Percentiles rank a stretch among this genome's conserved stretches.
These are phyloP conservation scores for Coemansia sp. DNA, from an alignment of 192 early-diverging fungal species.

Conservation along the genomic window DNA sequence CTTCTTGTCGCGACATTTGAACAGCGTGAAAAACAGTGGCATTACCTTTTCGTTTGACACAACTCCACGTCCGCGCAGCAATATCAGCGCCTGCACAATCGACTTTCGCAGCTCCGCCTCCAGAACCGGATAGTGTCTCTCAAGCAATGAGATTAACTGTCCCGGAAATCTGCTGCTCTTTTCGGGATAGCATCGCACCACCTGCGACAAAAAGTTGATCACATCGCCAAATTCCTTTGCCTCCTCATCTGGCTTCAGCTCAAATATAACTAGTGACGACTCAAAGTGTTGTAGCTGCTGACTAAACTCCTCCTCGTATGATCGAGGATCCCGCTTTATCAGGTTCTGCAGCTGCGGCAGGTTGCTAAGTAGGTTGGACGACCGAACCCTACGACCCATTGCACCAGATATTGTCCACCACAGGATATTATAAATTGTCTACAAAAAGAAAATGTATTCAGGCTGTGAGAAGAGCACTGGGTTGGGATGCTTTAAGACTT, in stretches of 20 bases:
- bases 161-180: slow-evolving; percentile 77
- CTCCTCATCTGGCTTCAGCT: slow-evolving; percentile 80
- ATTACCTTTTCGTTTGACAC: slow-evolving; percentile 68
- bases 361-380: slow-evolving; percentile 58
- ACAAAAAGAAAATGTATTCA: background rate
- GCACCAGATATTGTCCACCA: background rate
- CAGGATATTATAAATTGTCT: background rate
- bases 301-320: slow-evolving; percentile 91
- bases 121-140: slow-evolving; percentile 77
- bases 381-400: slow-evolving; percentile 43
- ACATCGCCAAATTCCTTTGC: slow-evolving; percentile 82
- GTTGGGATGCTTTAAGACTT: background rate
- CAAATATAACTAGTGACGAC: slow-evolving; percentile 81
- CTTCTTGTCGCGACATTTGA: slow-evolving; percentile 89
- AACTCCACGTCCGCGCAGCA: slow-evolving; percentile 83
- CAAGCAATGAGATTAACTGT: slow-evolving; percentile 80
- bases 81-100: slow-evolving; percentile 87
- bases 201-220: slow-evolving; percentile 89
- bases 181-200: slow-evolving; percentile 83
- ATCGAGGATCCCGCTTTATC: slow-evolving; percentile 90
- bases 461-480: background rate
- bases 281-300: slow-evolving; percentile 94
- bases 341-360: slow-evolving; percentile 98
- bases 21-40: slow-evolving; percentile 94
- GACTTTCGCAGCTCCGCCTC: slow-evolving; percentile 78